These are phyloP conservation scores for Myxozyma neotropica DNA, from an alignment of 805 yeast species.

Conservation along the genomic window DNA sequence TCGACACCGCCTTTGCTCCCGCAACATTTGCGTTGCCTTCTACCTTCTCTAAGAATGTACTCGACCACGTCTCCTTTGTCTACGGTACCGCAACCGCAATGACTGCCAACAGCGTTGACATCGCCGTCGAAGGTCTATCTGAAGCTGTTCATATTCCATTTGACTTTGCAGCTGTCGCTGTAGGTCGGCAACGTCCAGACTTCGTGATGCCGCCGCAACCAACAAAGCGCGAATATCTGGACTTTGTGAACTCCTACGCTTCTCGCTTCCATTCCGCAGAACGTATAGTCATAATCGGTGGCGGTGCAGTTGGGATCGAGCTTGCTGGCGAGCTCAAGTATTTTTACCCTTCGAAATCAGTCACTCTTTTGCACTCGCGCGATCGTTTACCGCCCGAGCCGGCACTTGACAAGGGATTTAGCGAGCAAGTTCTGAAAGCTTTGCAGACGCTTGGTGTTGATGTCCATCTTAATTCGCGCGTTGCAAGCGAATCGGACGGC, in stretches of 20 bases:
- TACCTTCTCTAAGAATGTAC: conserved; percentile 7
- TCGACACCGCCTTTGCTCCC: conserved; percentile 12
- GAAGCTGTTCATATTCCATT: conserved; percentile 8
- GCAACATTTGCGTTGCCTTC: conserved; percentile 13
- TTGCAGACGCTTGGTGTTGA: conserved; percentile 15
- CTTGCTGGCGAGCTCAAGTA: conserved; percentile 52
- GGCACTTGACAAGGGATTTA: conserved; percentile 1
- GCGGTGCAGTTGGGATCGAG: conserved; percentile 58
- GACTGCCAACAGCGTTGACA: conserved; percentile 3
- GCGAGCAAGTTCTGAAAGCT: not conserved
- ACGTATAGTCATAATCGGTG: conserved; percentile 52
- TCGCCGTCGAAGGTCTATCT: not conserved
- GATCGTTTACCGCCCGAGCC: conserved; percentile 20
- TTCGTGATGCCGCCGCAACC: conserved; percentile 9
- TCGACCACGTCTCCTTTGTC: conserved; percentile 20
- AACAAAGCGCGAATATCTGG: conserved; percentile 8
- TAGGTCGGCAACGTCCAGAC: conserved; percentile 16
- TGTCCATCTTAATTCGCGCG: conserved; percentile 15
- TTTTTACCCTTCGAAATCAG: conserved; percentile 44
- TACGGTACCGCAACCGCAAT: conserved; percentile 5
- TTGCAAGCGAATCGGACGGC: not conserved
- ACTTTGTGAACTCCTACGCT: conserved; percentile 7
- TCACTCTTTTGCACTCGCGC: conserved; percentile 37
- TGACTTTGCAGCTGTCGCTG: conserved; percentile 16
- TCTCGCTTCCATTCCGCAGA: conserved; percentile 43